Percentiles rank a stretch among this genome's conserved stretches.
phyloP scores from a whole-genome alignment of 768 basidiomycete species.

The Termitomyces sp. region DNA sequence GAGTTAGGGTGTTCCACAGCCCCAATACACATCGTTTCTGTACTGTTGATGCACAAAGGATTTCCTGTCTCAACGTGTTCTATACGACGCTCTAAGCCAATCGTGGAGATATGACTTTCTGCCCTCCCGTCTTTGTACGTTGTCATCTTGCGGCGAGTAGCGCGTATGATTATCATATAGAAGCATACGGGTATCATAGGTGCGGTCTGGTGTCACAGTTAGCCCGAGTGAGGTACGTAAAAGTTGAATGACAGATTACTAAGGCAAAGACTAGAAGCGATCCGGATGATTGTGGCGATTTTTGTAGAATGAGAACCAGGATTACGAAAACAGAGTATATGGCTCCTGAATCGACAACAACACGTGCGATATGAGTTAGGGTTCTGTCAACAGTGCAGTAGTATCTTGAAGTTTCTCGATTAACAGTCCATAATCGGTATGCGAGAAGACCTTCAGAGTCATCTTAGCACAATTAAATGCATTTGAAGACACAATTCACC shows the following conservation, averaged over 20 bases:
- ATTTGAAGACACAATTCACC: not conserved
- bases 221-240: no score
- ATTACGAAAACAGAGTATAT: not conserved
- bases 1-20: not conserved
- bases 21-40: not conserved
- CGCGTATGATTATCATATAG: slow-evolving; percentile 1
- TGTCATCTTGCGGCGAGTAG: not conserved
- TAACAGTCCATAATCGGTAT: slow-evolving; percentile 1
- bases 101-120: not conserved
- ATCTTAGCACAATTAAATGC: no score
- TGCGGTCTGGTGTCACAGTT: not conserved
- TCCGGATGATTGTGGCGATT: no score
- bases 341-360: slow-evolving; percentile 5
- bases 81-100: no score
- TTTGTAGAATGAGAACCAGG: not conserved
- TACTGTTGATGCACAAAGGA: not conserved
- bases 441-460: slow-evolving; percentile 2
- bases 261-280: no score
- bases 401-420: not conserved
- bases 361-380: not conserved
- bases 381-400: not conserved
- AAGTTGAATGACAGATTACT: no score
- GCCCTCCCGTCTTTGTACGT: not conserved
- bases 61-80: no score
- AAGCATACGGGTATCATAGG: slow-evolving; percentile 5